Evolutionary conservation across 768 basidiomycete species (phyloP), one percentile per base, ranked within the genome.

Genomic region (Pleurotus platypus): DNA sequence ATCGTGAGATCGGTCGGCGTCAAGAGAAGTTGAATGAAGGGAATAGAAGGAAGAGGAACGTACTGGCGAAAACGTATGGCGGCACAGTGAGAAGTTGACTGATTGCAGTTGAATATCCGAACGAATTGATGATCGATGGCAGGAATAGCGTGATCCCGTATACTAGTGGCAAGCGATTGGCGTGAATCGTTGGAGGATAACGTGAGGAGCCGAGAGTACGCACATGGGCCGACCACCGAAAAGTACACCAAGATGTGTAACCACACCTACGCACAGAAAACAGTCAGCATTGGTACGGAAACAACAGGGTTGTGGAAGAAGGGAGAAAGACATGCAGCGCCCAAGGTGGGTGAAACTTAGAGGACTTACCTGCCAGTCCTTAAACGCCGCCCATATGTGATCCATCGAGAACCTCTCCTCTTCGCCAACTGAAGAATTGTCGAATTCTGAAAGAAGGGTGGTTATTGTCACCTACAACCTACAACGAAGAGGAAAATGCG

Each of bases 51-150:
- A 16, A 40, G 30, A 48, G 46, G n/a, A 0, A 68, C 83, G 37
- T 61, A 87, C 87, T 81, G 11, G 84, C 85, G 46, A 80, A 68
- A 18, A 85, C 66, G 62, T 87, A 89, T 6, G 86, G 85, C 1
- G 87, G 87, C 0, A 89, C 80, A 2, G 86, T 86, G 40, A 90
- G 75, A 2, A 89, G 72, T 62, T 88, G 85, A 55, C 80, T 83
- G 54, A 85, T 73, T 0, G 84, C 70, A 3, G 80, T 66, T 2
- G 76, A 66, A 64, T 82, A 80, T 1, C 87, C 87, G 55, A 89
- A 3, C 30, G 18, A 12, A 47, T 38, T 46, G 16, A 39, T 24
- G 38, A 45, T 43, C 40, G 7, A 42, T 13, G 51, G 51, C 20
- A 53, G 22, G 22, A 53, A 53, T 22, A 53, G 27, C 3, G 51